Conservation (phyloP, 1,284 basidiomycete species). For the Phlebopus sp. region DNA sequence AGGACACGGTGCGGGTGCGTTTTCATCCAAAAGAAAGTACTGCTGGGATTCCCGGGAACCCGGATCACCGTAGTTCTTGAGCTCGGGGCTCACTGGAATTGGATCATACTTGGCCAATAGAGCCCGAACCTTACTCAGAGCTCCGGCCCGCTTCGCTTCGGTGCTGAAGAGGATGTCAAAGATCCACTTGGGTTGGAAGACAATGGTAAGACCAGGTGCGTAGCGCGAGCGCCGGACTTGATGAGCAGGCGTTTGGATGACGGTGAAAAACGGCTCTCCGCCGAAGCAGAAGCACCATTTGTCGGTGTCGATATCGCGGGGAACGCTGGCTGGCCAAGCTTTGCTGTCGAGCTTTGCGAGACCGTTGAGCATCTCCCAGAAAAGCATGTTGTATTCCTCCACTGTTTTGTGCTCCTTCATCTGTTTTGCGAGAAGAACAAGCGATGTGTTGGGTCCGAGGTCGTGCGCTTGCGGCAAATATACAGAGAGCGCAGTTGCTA, state of each 20-base stretch:
- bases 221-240: conserved; percentile 21
- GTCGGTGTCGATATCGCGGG: conserved; percentile 21
- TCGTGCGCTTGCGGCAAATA: conserved; percentile 16
- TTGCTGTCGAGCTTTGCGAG: conserved; percentile 17
- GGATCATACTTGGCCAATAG: conserved; percentile 22
- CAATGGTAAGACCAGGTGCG: conserved; percentile 20
- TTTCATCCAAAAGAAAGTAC: conserved; percentile 24
- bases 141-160: conserved; percentile 20
- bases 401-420: conserved; percentile 8
- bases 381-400: conserved; percentile 18
- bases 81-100: conserved; percentile 21
- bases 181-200: conserved; percentile 26
- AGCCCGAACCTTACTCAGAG: conserved; percentile 17
- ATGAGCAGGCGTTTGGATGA: conserved; percentile 22
- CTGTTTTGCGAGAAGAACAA: conserved; percentile 20
- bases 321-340: conserved; percentile 15
- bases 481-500: conserved; percentile 12
- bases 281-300: conserved; percentile 22
- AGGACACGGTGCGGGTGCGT: conserved; percentile 19
- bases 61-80: conserved; percentile 22
- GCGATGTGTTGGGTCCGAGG: conserved; percentile 20
- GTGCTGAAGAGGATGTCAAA: conserved; percentile 22
- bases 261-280: conserved; percentile 20
- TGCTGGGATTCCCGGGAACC: conserved; percentile 22
- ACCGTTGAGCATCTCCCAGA: conserved; percentile 23